Evolutionary conservation across 2,329 filamentous ascomycete genomes (phyloP).

Genomic region (Aspergillus quadricinctus): DNA sequence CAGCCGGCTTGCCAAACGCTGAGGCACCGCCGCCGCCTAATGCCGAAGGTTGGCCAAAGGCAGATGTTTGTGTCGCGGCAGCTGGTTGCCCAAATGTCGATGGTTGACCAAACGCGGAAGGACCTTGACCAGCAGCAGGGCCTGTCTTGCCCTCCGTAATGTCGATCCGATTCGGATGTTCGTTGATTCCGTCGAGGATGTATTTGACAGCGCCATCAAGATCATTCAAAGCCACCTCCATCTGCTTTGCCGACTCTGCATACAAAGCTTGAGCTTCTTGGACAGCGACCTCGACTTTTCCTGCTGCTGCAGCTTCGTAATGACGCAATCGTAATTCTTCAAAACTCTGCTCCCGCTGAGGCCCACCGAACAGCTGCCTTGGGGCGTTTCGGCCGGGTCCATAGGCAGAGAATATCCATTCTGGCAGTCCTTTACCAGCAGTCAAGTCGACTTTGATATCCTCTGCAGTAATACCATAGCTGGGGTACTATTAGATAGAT

Average conservation of each 20-base stretch:
- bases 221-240: constrained; percentile 65
- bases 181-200: constrained; percentile 60
- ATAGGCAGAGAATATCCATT: constrained; percentile 85
- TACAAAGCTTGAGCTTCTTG: constrained; percentile 54
- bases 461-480: constrained; percentile 54
- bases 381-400: constrained; percentile 73
- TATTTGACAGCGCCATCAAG: constrained; percentile 68
- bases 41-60: constrained; percentile 26
- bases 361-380: constrained; percentile 77
- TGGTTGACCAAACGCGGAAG: constrained; percentile 30
- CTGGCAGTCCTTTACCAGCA: constrained; percentile 59
- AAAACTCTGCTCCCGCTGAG: constrained; percentile 74
- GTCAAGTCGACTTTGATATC: constrained; percentile 64
- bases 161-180: constrained; percentile 72
- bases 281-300: constrained; percentile 54
- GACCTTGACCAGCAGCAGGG: constrained; percentile 9
- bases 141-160: constrained; percentile 32
- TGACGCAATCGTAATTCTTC: constrained; percentile 77
- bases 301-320: constrained; percentile 60
- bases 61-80: constrained; percentile 12
- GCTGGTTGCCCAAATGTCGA: constrained; percentile 39
- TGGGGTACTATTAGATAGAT: constrained; percentile 24
- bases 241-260: constrained; percentile 64
- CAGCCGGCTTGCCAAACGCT: constrained; percentile 15
- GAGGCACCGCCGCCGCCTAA: constrained; percentile 13